Base-by-base conservation (phyloP, 1,139 yeast genomes). In the Kodamaea alishanica region DNA sequence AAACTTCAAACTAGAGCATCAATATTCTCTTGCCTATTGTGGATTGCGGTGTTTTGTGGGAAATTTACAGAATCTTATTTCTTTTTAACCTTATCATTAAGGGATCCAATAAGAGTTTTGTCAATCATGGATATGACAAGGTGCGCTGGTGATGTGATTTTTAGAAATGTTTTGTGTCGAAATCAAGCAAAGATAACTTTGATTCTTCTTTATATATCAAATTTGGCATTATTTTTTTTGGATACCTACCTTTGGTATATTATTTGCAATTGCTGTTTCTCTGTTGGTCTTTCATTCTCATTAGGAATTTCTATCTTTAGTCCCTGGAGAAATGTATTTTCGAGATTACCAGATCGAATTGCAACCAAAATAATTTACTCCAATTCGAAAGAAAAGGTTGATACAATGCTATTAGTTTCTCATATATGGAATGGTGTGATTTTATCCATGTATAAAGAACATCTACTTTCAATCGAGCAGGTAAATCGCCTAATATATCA, bases 201-300 rank as follows among this genome's bases (percentile, higher is more conserved):
- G 29, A 63, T 62, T 0, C 59, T 84, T 34, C 75, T 87, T 56
- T 64, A 74, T 29, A 44, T 81, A 12, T 81, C 90, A 0, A 92
- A 87, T 56, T 65, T 86, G 60, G 72, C 84, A 1, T 65, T 88
- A 32, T 88, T 86, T 56, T 85, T 88, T 52, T 67, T 88, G 43
- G 96, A 88, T 52, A 87, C 96, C 1, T 88, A 88, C 50, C 71
- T 88, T 27, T 88, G 96, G 96, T 88, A 87, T 54, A 81, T 87
- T 46, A 77, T 88, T 34, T 81, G 88, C 70, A 87, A 83, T 54
- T 81, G 92, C 41, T 54, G 83, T 1, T 81, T 87, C 46, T 86
- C 95, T 2, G 75, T 85, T 23, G 67, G 75, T 2, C 58, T 85
- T 26, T 84, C 96, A 0, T 79, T 84, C 52, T 75, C 79, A 6